Conservation (phyloP, 257 asterid species). For the Salvia splendens region DNA sequence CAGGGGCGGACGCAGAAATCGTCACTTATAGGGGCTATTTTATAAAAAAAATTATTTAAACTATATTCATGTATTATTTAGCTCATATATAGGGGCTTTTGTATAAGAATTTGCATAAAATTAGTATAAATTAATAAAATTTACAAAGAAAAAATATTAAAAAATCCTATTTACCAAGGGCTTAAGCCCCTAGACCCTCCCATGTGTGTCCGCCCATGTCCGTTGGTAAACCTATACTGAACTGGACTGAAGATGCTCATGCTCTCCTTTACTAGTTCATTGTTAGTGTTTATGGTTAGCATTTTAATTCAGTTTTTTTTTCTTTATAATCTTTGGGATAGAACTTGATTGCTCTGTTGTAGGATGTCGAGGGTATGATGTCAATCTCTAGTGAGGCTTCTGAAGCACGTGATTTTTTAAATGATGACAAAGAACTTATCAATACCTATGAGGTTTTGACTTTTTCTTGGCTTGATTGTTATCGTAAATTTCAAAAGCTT, state of each 20-base stretch:
- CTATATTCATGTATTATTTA: too few relatives aligned
- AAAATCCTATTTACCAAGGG: too few relatives aligned
- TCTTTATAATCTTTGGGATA: slow-evolving; percentile 18
- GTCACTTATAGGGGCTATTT: too few relatives aligned
- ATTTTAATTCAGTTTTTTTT: background rate
- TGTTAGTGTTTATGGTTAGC: slow-evolving; percentile 8
- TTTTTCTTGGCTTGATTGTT: slow-evolving; percentile 21
- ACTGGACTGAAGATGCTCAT: slow-evolving; percentile 24
- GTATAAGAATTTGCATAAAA: too few relatives aligned
- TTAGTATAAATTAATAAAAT: too few relatives aligned
- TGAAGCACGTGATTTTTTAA: slow-evolving; percentile 80
- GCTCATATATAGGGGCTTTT: too few relatives aligned
- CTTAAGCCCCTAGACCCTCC: too few relatives aligned
- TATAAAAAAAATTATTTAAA: too few relatives aligned
- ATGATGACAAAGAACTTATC: slow-evolving; percentile 91
- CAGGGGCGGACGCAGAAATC: too few relatives aligned
- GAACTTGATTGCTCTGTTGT: slow-evolving; percentile 33
- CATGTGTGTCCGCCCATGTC: too few relatives aligned
- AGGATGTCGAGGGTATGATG: slow-evolving; percentile 99
- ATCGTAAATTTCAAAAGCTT: slow-evolving; percentile 16
- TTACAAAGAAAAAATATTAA: too few relatives aligned
- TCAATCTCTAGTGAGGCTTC: slow-evolving; percentile 94
- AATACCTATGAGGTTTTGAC: slow-evolving; percentile 81
- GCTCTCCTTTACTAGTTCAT: slow-evolving; percentile 12
- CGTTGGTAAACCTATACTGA: background rate